phyloP scores from a whole-genome alignment of 2,329 filamentous ascomycete species.

The Fusarium praegraminearum region DNA sequence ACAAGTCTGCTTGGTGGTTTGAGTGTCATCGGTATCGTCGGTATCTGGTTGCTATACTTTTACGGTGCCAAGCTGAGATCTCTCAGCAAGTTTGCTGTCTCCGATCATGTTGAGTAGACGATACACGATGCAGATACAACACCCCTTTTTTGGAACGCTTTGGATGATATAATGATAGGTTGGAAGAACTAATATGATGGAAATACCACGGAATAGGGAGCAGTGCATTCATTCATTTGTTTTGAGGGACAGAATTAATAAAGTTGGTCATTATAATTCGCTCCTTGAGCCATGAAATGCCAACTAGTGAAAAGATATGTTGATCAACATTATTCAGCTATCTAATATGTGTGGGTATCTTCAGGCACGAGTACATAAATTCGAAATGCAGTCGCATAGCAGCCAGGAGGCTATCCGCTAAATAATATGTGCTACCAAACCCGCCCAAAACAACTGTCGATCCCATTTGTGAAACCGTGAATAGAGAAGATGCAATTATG shows the following conservation, averaged over 20 bases:
- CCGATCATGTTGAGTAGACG: constrained; percentile 37
- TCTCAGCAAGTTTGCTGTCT: constrained; percentile 68
- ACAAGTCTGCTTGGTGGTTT: constrained; percentile 68
- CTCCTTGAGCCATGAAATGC: neutral
- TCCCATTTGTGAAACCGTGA: constrained; percentile 1
- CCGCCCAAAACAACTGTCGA: constrained; percentile 7
- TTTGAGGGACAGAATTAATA: neutral
- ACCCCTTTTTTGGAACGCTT: neutral
- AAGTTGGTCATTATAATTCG: neutral
- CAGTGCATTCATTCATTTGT: constrained; percentile 1
- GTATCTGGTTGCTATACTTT: constrained; percentile 70
- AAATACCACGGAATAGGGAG: constrained; percentile 24
- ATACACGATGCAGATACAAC: too few relatives aligned
- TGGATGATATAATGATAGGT: constrained; percentile 6
- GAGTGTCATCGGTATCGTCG: constrained; percentile 65
- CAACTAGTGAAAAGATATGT: neutral
- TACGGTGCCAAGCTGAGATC: constrained; percentile 66
- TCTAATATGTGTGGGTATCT: constrained; percentile 20
- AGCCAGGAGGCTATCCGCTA: neutral
- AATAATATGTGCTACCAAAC: neutral
- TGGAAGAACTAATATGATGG: constrained; percentile 5
- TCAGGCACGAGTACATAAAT: constrained; percentile 8
- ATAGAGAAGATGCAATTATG: neutral
- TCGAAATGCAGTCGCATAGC: neutral
- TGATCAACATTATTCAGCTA: constrained; percentile 1